phyloP scores from a whole-genome alignment of 2,329 filamentous ascomycete species.

The Thielaviopsis punctulata region DNA sequence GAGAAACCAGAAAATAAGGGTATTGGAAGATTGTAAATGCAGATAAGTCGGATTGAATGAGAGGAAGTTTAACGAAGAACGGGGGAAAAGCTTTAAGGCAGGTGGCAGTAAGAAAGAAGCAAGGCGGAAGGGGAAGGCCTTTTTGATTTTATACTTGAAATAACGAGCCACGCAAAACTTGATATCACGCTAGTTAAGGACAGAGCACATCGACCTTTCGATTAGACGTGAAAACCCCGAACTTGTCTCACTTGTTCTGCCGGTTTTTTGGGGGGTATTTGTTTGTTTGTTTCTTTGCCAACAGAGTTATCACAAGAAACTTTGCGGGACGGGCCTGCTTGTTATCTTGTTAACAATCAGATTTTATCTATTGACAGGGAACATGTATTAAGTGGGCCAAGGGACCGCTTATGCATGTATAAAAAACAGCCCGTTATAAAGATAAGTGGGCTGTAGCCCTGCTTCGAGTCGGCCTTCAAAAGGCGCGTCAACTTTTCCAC shows the following conservation, averaged over 20 bases:
- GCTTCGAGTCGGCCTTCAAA: constrained; percentile 4
- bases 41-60: not conserved
- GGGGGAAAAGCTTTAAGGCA: not conserved
- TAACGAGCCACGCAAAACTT: not conserved
- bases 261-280: not conserved
- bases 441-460: constrained; percentile 9
- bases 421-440: not conserved
- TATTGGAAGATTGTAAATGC: not conserved
- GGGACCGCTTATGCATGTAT: not conserved
- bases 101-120: not conserved
- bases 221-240: not conserved
- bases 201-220: not conserved
- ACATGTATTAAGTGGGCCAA: not conserved
- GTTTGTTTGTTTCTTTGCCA: not conserved
- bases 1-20: not conserved
- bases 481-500: not conserved
- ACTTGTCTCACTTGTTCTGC: not conserved
- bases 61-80: not conserved
- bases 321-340: not conserved
- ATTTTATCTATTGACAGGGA: not conserved
- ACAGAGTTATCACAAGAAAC: not conserved
- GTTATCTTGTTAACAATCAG: not conserved
- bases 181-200: not conserved
- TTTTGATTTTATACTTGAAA: not conserved
- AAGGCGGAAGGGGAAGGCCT: not conserved